Conservation (phyloP, 1,284 basidiomycete genomes). For the Pascua sp. region DNA sequence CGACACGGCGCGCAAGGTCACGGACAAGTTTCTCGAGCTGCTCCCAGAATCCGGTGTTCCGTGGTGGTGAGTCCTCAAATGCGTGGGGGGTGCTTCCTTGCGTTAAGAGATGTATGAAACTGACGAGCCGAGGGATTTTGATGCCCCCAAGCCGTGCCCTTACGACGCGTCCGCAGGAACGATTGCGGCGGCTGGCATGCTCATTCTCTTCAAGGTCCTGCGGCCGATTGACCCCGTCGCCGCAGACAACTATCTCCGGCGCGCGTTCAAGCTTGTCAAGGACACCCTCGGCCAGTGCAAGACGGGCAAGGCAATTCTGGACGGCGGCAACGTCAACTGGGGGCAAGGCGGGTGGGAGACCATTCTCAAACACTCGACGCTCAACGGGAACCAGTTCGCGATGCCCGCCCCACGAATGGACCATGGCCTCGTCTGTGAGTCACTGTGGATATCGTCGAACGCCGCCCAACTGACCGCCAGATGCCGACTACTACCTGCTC, state of each 20-base stretch:
- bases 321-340: constrained; percentile 28
- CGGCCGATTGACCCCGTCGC: constrained; percentile 16
- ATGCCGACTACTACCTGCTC: constrained; percentile 41
- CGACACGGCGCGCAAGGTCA: constrained; percentile 25
- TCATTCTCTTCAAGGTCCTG: constrained; percentile 32
- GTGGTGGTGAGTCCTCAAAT: constrained; percentile 21
- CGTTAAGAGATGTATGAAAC: constrained; percentile 2
- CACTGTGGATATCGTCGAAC: not conserved
- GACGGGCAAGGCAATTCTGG: constrained; percentile 20
- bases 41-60: constrained; percentile 33
- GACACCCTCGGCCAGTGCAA: constrained; percentile 25
- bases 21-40: constrained; percentile 32
- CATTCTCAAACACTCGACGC: constrained; percentile 39
- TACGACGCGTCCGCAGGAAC: constrained; percentile 39
- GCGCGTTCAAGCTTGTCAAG: constrained; percentile 25
- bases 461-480: not conserved
- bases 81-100: too few relatives aligned
- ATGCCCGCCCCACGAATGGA: constrained; percentile 25
- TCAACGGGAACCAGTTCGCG: constrained; percentile 27
- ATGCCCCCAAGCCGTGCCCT: constrained; percentile 33
- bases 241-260: constrained; percentile 31
- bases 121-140: constrained; percentile 32
- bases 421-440: constrained; percentile 14
- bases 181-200: constrained; percentile 33
- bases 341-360: constrained; percentile 43